phyloP scores from a whole-genome alignment of 768 basidiomycete species.

The Hydnomerulius pinastri region DNA sequence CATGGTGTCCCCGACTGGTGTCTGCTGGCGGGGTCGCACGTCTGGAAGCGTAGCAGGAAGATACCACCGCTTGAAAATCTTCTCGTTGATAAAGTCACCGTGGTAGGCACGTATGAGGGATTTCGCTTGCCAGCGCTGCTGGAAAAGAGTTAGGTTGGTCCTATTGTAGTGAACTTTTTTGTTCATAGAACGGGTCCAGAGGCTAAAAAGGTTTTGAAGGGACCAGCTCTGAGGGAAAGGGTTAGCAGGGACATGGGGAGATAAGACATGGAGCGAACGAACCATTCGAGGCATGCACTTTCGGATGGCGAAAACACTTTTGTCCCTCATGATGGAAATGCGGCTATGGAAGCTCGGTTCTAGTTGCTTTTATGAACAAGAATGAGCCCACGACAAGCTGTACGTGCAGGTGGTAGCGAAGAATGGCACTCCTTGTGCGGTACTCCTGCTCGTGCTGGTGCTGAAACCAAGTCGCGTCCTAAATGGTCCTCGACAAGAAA shows the following conservation, averaged over 20 bases:
- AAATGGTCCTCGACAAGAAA: background rate
- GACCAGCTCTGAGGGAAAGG: conserved; percentile 77
- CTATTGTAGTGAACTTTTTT: conserved; percentile 55
- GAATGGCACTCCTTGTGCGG: background rate
- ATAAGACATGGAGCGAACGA: conserved; percentile 13
- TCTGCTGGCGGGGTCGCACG: conserved; percentile 61
- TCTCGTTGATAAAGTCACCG: conserved; percentile 91
- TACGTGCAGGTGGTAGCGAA: background rate
- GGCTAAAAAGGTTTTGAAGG: conserved; percentile 85
- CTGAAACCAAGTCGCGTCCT: background rate
- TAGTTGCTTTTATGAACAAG: too few relatives aligned
- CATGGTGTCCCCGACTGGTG: conserved; percentile 37
- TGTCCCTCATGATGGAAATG: conserved; percentile 46
- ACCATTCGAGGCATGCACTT: conserved; percentile 84
- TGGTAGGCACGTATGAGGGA: conserved; percentile 90
- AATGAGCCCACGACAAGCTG: too few relatives aligned
- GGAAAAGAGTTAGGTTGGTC: conserved; percentile 69
- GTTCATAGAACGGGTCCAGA: conserved; percentile 76
- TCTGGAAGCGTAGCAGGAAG: conserved; percentile 85
- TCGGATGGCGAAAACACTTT: conserved; percentile 43
- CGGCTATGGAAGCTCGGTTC: too few relatives aligned
- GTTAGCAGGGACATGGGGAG: conserved; percentile 1
- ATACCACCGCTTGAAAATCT: conserved; percentile 94
- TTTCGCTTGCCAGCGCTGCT: conserved; percentile 90
- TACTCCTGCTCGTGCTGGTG: background rate